phyloP scores from a whole-genome alignment of 2,329 filamentous ascomycete genomes.

The Chrysosporium queenslandicum region DNA sequence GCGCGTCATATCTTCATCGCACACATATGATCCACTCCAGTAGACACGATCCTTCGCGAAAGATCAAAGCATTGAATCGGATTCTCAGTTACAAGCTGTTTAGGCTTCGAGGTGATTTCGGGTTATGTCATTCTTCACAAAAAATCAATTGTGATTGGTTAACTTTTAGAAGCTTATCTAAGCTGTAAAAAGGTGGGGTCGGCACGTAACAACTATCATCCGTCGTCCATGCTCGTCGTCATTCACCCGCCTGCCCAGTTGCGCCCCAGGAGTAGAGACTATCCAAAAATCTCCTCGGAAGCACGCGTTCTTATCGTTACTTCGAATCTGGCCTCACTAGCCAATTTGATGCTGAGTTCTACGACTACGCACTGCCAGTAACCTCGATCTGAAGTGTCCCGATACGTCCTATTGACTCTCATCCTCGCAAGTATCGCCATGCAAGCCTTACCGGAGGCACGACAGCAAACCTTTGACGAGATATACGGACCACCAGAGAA shows the following conservation, averaged over 20 bases:
- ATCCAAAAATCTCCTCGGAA: no score
- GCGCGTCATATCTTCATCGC: no score
- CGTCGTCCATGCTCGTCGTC: not conserved
- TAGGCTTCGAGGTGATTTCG: not conserved
- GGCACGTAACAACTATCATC: not conserved
- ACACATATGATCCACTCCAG: no score
- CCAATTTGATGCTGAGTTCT: not conserved
- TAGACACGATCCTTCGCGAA: no score
- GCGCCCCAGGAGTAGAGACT: no score
- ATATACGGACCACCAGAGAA: conserved; percentile 98
- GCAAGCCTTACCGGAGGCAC: conserved; percentile 57
- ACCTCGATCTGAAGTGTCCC: not conserved
- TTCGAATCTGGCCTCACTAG: not conserved
- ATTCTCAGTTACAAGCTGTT: not conserved
- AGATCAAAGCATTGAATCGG: no score
- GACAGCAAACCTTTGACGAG: conserved; percentile 94
- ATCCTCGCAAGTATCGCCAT: conserved; percentile 29
- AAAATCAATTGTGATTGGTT: not conserved
- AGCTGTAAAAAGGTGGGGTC: not conserved
- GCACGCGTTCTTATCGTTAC: not conserved
- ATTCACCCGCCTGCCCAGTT: not conserved
- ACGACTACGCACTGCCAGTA: not conserved
- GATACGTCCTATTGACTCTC: not conserved
- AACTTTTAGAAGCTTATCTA: not conserved
- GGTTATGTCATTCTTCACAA: not conserved